Base-by-base conservation (phyloP, 768 basidiomycete genomes). In the Mycena kentingensis region DNA sequence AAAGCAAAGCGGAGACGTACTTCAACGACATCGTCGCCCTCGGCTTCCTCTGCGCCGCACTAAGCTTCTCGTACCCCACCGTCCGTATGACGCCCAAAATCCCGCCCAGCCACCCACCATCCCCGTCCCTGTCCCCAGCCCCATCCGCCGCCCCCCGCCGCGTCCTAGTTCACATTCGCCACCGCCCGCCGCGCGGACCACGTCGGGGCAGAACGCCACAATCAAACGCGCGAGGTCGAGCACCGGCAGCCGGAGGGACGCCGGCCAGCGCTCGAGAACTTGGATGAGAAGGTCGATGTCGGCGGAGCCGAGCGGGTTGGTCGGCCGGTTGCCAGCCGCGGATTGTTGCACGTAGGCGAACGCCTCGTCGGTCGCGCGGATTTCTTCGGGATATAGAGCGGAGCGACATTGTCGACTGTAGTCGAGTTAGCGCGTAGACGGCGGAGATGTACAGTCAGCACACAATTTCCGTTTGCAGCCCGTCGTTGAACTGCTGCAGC, bases 141-240 rank as follows among this genome's bases (percentile, higher is more conserved):
- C 72, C 77, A 44, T 80, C 76, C 5, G 65, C 68, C 34, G 77
- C 76, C 6, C 83, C 67, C n/a, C n/a, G n/a, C n/a, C n/a, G n/a
- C n/a, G n/a, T n/a, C n/a, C n/a, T n/a, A n/a, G n/a, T 94, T 85
- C 29, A 78, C 71, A 67, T 99, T 99, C 24, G 90, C 84, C 29
- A 97, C 94, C 51, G 85, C 76, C 6, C 1, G 78, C 60, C 4
- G 62, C 57, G 3, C 76, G 70, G 53, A 85, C 78, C 2, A 78
- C 71, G 6, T 78, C 74, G 1, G 85, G 80, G 43, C 78, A 80
- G 64, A 79, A 86, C 2, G 82, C 88, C 18, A 83, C 74, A 15
- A 96, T 67, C 32, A 96, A 75, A 35, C 97, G 85, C 46, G 83
- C 77, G 12, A 98, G 79, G 63, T 98, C 96, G 63, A 98, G 83